Evolutionary conservation across 2,329 filamentous ascomycete species (phyloP).

Genomic region (Scedosporium dehoogii): DNA sequence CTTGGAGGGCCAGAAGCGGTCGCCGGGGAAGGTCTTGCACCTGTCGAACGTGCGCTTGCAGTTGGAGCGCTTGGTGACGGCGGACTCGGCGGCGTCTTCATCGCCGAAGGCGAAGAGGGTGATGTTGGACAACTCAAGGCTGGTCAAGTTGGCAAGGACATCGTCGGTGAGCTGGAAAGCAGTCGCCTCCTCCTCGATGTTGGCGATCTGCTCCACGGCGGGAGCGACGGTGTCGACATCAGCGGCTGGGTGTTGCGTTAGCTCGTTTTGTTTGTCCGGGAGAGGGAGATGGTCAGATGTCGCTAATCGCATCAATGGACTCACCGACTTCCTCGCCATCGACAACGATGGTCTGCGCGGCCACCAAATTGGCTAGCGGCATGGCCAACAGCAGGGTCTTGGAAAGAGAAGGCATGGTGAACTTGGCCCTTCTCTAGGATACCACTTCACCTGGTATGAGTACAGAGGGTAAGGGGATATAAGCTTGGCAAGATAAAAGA

Average conservation of each 20-base stretch:
- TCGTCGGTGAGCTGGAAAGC: slow-evolving; percentile 23
- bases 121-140: slow-evolving; percentile 19
- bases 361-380: background rate
- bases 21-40: slow-evolving; percentile 39
- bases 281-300: too few species aligned
- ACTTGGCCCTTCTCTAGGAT: background rate
- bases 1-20: slow-evolving; percentile 40
- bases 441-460: background rate
- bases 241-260: background rate
- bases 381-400: slow-evolving; percentile 1
- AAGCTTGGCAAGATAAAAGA: slow-evolving; percentile 3
- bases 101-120: slow-evolving; percentile 23
- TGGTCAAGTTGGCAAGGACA: slow-evolving; percentile 21
- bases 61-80: background rate
- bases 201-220: slow-evolving; percentile 1
- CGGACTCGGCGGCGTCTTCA: slow-evolving; percentile 7
- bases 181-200: background rate
- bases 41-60: background rate
- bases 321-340: background rate
- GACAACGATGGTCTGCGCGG: slow-evolving; percentile 3
- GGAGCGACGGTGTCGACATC: background rate
- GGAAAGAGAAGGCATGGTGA: slow-evolving; percentile 1
- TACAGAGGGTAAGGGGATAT: background rate
- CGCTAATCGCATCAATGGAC: background rate
- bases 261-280: background rate